A percentile compares a stretch with the other conserved stretches of the same genome.
Evolutionary conservation across 495 filamentous ascomycete species (phyloP).

Genomic region (Hapsidospora chrysogenum): DNA sequence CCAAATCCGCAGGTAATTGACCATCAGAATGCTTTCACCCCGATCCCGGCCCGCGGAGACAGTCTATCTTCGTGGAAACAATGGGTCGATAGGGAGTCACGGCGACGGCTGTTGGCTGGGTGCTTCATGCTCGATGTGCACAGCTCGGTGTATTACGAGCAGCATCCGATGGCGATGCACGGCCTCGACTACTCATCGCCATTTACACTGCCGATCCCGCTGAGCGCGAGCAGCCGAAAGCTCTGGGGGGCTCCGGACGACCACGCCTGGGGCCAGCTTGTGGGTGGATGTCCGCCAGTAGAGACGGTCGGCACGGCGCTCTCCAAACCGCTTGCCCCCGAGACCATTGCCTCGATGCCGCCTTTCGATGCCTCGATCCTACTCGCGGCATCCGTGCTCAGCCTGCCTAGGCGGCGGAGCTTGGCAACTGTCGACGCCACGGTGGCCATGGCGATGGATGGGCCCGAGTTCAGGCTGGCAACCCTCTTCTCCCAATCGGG

Average conservation of each 20-base stretch:
- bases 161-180: conserved; percentile 16
- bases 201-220: conserved; percentile 16
- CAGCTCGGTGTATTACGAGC: conserved; percentile 30
- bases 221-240: conserved; percentile 15
- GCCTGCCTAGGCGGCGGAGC: conserved; percentile 16
- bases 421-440: conserved; percentile 14
- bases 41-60: background rate
- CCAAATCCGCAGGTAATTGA: conserved; percentile 21
- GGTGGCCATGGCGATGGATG: no score
- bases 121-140: conserved; percentile 36
- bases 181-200: conserved; percentile 9
- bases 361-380: conserved; percentile 19
- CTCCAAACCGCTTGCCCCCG: conserved; percentile 14
- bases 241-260: conserved; percentile 14
- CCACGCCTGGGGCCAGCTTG: conserved; percentile 1
- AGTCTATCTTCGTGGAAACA: conserved; percentile 17
- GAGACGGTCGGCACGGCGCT: conserved; percentile 2
- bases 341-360: conserved; percentile 10
- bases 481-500: conserved; percentile 20
- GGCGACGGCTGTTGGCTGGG: conserved; percentile 28
- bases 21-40: background rate
- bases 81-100: conserved; percentile 31
- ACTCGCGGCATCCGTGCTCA: conserved; percentile 17
- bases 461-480: conserved; percentile 17
- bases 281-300: no score